phyloP scores from a whole-genome alignment of 2,329 filamentous ascomycete species.

The Calcarisporium arbuscula region DNA sequence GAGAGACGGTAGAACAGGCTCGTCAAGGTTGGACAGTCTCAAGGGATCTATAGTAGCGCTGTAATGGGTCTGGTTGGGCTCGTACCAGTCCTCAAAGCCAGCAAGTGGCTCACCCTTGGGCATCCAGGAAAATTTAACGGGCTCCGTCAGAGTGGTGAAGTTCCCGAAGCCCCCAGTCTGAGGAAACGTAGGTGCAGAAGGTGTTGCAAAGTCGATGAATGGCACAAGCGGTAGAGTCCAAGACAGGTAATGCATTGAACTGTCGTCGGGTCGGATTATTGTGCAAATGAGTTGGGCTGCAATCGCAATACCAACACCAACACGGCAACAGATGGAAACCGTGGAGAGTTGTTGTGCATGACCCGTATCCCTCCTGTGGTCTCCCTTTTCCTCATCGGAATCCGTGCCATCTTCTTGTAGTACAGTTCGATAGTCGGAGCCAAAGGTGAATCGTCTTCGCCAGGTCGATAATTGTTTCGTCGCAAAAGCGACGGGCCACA shows the following conservation, averaged over 20 bases:
- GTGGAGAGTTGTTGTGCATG: no score
- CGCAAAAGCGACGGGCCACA: constrained; percentile 11
- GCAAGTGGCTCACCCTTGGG: constrained; percentile 10
- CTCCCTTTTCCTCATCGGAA: constrained; percentile 4
- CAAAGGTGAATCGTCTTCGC: no score
- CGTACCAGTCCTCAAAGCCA: constrained; percentile 22
- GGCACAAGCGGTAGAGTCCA: constrained; percentile 27
- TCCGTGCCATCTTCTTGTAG: constrained; percentile 9
- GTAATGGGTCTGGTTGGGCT: constrained; percentile 22
- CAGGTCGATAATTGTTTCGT: constrained; percentile 2
- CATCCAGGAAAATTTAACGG: constrained; percentile 13
- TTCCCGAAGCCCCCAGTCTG: constrained; percentile 16
- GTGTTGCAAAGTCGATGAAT: constrained; percentile 25
- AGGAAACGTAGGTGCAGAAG: constrained; percentile 17
- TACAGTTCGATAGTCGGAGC: constrained; percentile 5
- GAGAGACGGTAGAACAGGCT: constrained; percentile 22
- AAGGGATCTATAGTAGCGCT: constrained; percentile 29
- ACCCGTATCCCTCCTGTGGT: no score
- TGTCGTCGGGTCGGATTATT: constrained; percentile 22
- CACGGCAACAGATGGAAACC: neutral
- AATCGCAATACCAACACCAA: constrained; percentile 16
- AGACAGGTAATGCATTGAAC: constrained; percentile 26
- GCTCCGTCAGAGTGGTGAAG: constrained; percentile 11
- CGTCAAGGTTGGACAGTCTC: constrained; percentile 32
- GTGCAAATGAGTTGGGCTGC: constrained; percentile 17